Evolutionary conservation across 2,329 filamentous ascomycete genomes (phyloP).

Genomic region (Orbilia javanica): DNA sequence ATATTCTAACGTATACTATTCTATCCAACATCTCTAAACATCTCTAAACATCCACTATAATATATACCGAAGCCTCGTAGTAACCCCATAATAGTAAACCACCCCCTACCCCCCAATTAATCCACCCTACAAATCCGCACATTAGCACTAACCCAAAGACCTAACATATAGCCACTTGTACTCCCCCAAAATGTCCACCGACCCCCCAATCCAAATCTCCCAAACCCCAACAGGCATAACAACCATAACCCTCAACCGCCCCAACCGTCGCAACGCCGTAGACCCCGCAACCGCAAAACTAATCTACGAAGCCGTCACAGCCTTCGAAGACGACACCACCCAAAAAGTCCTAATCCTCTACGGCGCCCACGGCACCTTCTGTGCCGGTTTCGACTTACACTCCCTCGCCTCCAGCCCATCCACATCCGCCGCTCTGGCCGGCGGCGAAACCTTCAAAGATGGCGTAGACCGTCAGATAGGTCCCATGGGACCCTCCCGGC

Average conservation of each 20-base stretch:
- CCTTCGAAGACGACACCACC: conserved; percentile 68
- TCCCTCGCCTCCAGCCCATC: conserved; percentile 57
- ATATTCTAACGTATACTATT: neutral
- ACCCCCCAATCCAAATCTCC: conserved; percentile 4
- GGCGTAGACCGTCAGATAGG: conserved; percentile 65
- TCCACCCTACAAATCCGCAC: too few species aligned
- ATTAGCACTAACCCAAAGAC: neutral
- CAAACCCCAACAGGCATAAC: conserved; percentile 67
- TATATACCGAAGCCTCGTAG: too few species aligned
- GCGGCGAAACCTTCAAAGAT: conserved; percentile 72
- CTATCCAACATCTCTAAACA: too few species aligned
- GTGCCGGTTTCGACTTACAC: conserved; percentile 86
- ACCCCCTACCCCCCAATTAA: too few species aligned
- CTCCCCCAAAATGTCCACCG: conserved; percentile 22
- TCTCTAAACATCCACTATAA: too few species aligned
- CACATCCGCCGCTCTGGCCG: conserved; percentile 76
- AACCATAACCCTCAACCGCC: conserved; percentile 71
- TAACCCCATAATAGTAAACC: neutral
- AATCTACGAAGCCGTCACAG: conserved; percentile 68
- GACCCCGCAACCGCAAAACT: conserved; percentile 68
- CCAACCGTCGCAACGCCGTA: conserved; percentile 70
- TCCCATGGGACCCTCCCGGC: conserved; percentile 70
- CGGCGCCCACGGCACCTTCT: conserved; percentile 74
- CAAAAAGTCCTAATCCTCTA: conserved; percentile 72
- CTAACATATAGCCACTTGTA: neutral